Conservation (phyloP, 1,139 yeast genomes). For the Saccharomyces hybrid region DNA sequence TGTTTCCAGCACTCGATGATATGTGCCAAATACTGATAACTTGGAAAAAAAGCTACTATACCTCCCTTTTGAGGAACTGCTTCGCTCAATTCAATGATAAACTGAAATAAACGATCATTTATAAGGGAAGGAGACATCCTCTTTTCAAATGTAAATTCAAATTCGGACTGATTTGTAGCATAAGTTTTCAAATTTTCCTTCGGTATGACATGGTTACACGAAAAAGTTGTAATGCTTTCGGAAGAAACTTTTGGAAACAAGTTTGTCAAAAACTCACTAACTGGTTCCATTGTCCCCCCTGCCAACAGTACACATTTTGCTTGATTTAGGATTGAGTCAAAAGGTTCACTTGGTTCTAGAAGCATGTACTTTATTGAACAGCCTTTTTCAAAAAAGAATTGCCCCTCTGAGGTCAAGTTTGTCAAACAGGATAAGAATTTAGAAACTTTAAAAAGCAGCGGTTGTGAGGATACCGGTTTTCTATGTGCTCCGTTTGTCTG, state of each 20-base stretch:
- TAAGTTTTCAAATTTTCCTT: conserved; percentile 56
- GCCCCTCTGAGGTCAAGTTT: conserved; percentile 77
- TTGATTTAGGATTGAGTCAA: conserved; percentile 56
- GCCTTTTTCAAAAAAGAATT: conserved; percentile 50
- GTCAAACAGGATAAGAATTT: conserved; percentile 59
- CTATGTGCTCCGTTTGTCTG: conserved; percentile 12
- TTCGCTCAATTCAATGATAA: conserved; percentile 39
- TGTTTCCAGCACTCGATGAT: conserved; percentile 48
- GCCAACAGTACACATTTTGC: conserved; percentile 72
- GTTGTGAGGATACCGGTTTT: conserved; percentile 29
- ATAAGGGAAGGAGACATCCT: conserved; percentile 46
- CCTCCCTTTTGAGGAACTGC: conserved; percentile 55
- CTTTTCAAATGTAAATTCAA: conserved; percentile 65
- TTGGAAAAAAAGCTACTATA: conserved; percentile 75
- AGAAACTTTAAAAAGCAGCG: conserved; percentile 59
- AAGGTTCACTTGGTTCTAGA: conserved; percentile 71
- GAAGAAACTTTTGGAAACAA: conserved; percentile 55
- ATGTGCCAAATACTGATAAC: conserved; percentile 61
- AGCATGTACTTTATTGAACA: conserved; percentile 56
- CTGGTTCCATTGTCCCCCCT: conserved; percentile 97
- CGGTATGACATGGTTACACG: conserved; percentile 85
- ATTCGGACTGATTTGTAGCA: conserved; percentile 39
- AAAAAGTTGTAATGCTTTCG: conserved; percentile 44
- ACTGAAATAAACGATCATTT: conserved; percentile 42
- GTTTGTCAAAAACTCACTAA: conserved; percentile 55